Percentiles rank a stretch among this genome's conserved stretches.
Evolutionary conservation across 164 flowering plant species (phyloP).

Genomic region (Nymphaea colorata): DNA sequence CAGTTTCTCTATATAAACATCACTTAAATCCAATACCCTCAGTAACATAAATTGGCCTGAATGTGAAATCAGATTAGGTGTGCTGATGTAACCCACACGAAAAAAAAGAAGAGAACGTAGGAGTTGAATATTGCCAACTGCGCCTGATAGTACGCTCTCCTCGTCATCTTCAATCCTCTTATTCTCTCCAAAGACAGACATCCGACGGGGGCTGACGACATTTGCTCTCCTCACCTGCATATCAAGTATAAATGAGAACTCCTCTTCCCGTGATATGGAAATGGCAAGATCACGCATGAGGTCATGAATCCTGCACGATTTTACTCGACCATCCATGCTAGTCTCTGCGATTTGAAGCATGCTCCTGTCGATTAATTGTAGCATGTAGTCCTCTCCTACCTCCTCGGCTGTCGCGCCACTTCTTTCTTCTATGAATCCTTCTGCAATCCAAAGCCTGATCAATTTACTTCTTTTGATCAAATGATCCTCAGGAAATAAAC

Average conservation of each 20-base stretch:
- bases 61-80: background rate
- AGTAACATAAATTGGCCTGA: background rate
- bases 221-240: background rate
- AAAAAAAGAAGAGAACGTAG: no score
- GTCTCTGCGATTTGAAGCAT: slow-evolving; percentile 9
- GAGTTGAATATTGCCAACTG: background rate
- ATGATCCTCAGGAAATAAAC: slow-evolving; percentile 7
- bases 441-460: slow-evolving; percentile 16
- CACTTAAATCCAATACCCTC: background rate
- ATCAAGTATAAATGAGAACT: slow-evolving; percentile 1
- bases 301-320: slow-evolving; percentile 16
- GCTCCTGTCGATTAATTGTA: slow-evolving; percentile 8
- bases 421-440: slow-evolving; percentile 8
- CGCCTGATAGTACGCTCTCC: background rate
- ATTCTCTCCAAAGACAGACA: background rate
- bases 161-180: background rate
- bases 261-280: background rate
- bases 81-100: background rate
- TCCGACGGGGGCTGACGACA: background rate
- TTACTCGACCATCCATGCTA: slow-evolving; percentile 8
- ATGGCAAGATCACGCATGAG: slow-evolving; percentile 10
- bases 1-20: background rate
- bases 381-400: slow-evolving; percentile 10
- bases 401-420: slow-evolving; percentile 5
- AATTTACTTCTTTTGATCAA: slow-evolving; percentile 5